phyloP scores from a whole-genome alignment of 2,329 filamentous ascomycete genomes.

The Cadophora luteo-olivacea region DNA sequence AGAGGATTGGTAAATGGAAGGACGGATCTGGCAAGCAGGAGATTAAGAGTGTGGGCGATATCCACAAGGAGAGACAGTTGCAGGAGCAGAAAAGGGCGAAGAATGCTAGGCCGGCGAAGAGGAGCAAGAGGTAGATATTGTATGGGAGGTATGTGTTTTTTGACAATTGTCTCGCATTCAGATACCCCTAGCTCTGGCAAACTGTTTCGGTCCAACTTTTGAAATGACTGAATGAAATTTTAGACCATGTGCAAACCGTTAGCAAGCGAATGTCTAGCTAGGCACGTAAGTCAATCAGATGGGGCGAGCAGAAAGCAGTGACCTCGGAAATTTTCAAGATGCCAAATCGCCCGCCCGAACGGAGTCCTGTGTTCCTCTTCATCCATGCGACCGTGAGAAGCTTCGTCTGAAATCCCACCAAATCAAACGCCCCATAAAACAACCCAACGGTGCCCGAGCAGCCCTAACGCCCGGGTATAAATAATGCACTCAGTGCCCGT shows the following conservation, averaged over 20 bases:
- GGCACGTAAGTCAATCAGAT: not conserved
- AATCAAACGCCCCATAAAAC: not conserved
- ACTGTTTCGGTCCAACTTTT: not conserved
- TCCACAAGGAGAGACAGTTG: conserved; percentile 80
- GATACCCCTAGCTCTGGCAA: conserved; percentile 16
- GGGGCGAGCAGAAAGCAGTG: not conserved
- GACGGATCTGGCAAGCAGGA: conserved; percentile 78
- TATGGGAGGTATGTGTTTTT: conserved; percentile 2
- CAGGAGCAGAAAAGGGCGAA: conserved; percentile 82
- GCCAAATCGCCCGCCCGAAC: conserved; percentile 11
- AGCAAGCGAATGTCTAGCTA: not conserved
- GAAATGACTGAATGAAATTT: not conserved
- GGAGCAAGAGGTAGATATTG: conserved; percentile 45
- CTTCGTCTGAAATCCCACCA: not conserved
- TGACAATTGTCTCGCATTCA: conserved; percentile 15
- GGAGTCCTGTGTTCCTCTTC: conserved; percentile 23
- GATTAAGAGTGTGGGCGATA: conserved; percentile 82
- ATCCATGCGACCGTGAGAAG: conserved; percentile 14
- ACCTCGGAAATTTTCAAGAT: conserved; percentile 1
- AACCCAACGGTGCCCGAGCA: conserved; percentile 17
- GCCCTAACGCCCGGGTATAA: conserved; percentile 21
- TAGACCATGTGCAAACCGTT: not conserved
- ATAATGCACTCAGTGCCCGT: conserved; percentile 15
- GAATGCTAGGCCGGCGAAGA: conserved; percentile 82
- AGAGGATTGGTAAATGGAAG: conserved; percentile 75